These are phyloP conservation scores for Phtheirospermum japonicum DNA, from an alignment of 257 asterid genomes.

Conservation along the genomic window DNA sequence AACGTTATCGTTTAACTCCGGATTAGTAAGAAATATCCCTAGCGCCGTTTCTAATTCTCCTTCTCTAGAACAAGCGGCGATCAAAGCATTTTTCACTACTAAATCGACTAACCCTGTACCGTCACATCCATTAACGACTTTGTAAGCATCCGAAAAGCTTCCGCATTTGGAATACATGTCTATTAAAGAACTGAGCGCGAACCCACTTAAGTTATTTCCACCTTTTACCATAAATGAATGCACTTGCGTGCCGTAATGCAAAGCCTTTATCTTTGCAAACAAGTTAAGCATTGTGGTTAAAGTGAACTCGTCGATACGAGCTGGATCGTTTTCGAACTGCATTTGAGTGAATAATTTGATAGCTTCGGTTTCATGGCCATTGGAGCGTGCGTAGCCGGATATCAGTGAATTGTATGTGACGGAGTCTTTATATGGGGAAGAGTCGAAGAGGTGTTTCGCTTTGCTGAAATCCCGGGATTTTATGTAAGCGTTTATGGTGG, in stretches of 20 bases:
- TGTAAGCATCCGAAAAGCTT: constrained; percentile 47
- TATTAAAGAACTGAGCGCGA: constrained; percentile 71
- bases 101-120: constrained; percentile 40
- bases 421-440: constrained; percentile 58
- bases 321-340: constrained; percentile 40
- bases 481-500: constrained; percentile 55
- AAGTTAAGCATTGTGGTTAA: constrained; percentile 76
- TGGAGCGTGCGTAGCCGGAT: constrained; percentile 57
- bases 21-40: constrained; percentile 43
- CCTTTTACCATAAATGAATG: constrained; percentile 81
- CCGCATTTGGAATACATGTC: constrained; percentile 92
- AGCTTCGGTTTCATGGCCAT: constrained; percentile 49
- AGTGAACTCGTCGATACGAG: constrained; percentile 62
- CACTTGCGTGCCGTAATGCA: constrained; percentile 58
- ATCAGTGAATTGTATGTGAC: constrained; percentile 72
- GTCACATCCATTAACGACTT: constrained; percentile 40
- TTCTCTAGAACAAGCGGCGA: constrained; percentile 86
- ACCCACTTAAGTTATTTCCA: constrained; percentile 56
- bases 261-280: constrained; percentile 45
- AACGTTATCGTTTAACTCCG: constrained; percentile 56
- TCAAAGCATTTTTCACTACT: constrained; percentile 68
- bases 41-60: constrained; percentile 65
- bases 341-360: constrained; percentile 49
- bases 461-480: constrained; percentile 43
- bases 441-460: constrained; percentile 53